Evolutionary conservation across 345 rosid species (phyloP), one percentile per base, ranked within the genome.

Genomic region (Raphanus sativus): DNA sequence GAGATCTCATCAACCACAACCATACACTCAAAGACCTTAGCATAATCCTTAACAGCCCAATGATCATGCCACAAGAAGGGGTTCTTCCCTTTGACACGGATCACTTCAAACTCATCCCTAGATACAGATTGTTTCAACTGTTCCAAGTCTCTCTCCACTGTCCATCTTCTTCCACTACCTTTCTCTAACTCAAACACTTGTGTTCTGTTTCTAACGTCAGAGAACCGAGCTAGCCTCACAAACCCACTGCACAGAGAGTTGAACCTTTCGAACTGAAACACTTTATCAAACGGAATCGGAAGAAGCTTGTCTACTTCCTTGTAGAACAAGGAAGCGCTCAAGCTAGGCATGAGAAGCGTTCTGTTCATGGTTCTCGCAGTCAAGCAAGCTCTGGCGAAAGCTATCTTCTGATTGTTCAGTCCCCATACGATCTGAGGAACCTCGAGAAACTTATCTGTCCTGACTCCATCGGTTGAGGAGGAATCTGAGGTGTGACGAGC

Each of bases 91-190:
- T 77, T 83, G 17, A 95, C 72, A 42, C 89, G 87, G 62, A 93
- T 84, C 36, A 87, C 89, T 82, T 95, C 96, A 60, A 84, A 74
- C 56, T 73, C 82, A 84, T 95, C 91, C 24, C 78, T 69, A 0
- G 87, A 70, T 26, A 81, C 65, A 13, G 79, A 76, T 29, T 86
- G 72, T 68, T 65, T 85, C 84, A 95, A 17, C 36, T 93, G 99
- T 34, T 95, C 88, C 75, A 90, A 45, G 78, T 93, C 99, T 82
- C 90, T 87, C 79, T 85, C 87, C 55, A 45, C 69, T 0, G 94
- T 95, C 99, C 99, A 95, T 81, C 79, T 93, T 85, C 99, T 90
- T 70, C 99, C 99, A 82, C 97, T 95, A 75, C 99, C 99, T 85
- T 91, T 95, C 26, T 75, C 88, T 25, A 95, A 77, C 75, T 86